Evolutionary conservation across 306 rosid genomes (phyloP).

Genomic region (Vicia sativa): DNA sequence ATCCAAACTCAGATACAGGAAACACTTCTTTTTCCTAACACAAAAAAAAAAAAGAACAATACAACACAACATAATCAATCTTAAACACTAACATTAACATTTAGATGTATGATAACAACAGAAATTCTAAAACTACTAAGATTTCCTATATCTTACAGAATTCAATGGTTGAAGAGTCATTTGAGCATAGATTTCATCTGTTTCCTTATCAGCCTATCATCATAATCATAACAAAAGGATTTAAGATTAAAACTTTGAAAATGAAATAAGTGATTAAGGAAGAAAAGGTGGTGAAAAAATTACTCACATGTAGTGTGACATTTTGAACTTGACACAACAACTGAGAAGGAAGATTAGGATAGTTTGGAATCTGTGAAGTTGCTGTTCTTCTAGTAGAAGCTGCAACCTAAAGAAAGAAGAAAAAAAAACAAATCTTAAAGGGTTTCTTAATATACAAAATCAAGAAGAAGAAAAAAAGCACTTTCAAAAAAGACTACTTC

Average conservation of each 20-base stretch:
- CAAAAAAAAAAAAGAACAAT: conserved; percentile 22
- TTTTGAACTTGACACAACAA: conserved; percentile 88
- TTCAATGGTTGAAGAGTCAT: conserved; percentile 92
- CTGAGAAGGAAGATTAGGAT: conserved; percentile 87
- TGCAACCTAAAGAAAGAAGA: conserved; percentile 58
- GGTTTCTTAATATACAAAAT: too few species aligned
- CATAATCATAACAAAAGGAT: conserved; percentile 23
- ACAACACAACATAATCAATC: not conserved
- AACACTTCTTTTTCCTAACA: conserved; percentile 88
- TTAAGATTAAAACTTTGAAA: conserved; percentile 6
- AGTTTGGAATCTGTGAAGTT: conserved; percentile 92
- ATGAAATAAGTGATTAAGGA: not conserved
- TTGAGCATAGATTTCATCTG: conserved; percentile 96
- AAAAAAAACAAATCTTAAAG: not conserved
- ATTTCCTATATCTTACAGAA: conserved; percentile 64
- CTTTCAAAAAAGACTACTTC: not conserved
- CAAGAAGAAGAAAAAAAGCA: not conserved
- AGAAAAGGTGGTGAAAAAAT: not conserved
- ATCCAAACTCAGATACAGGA: conserved; percentile 81
- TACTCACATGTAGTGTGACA: conserved; percentile 80
- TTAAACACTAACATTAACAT: not conserved
- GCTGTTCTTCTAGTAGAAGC: conserved; percentile 88
- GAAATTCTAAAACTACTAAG: not conserved
- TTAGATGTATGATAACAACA: conserved; percentile 1
- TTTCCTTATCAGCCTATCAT: conserved; percentile 87